Evolutionary conservation across 495 filamentous ascomycete species (phyloP).

Genomic region (Lentithecium fluviatile): DNA sequence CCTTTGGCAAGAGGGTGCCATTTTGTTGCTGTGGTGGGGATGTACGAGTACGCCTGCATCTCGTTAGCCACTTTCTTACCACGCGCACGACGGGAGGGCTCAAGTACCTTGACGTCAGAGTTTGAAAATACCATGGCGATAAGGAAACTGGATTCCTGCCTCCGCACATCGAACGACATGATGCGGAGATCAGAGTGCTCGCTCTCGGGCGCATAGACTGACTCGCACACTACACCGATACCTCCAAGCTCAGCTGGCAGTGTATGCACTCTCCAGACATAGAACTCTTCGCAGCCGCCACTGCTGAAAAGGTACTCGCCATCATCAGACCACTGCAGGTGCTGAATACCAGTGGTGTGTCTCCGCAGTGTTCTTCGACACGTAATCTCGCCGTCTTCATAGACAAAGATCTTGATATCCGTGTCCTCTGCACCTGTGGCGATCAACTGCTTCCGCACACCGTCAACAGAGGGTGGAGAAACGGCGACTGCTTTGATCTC

Average conservation of each 20-base stretch:
- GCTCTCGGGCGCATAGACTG: slow-evolving; percentile 57
- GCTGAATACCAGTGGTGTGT: slow-evolving; percentile 81
- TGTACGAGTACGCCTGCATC: slow-evolving; percentile 59
- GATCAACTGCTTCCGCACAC: slow-evolving; percentile 47
- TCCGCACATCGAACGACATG: slow-evolving; percentile 63
- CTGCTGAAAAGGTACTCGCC: slow-evolving; percentile 75
- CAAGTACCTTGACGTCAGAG: slow-evolving; percentile 64
- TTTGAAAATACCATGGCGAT: slow-evolving; percentile 74
- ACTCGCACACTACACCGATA: slow-evolving; percentile 63
- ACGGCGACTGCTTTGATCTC: slow-evolving; percentile 81
- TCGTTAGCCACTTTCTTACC: not conserved
- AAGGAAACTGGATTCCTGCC: slow-evolving; percentile 49
- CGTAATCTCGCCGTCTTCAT: slow-evolving; percentile 41
- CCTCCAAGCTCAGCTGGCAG: slow-evolving; percentile 51
- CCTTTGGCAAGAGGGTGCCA: slow-evolving; percentile 60
- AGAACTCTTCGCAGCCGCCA: slow-evolving; percentile 84
- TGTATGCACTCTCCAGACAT: slow-evolving; percentile 67
- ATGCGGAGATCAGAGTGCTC: slow-evolving; percentile 72
- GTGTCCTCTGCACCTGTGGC: slow-evolving; percentile 94
- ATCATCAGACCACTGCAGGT: slow-evolving; percentile 66
- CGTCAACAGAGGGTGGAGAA: slow-evolving; percentile 30
- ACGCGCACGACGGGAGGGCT: not conserved
- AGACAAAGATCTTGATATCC: slow-evolving; percentile 67
- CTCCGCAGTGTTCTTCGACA: slow-evolving; percentile 65
- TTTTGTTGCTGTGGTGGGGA: slow-evolving; percentile 31